phyloP scores from a whole-genome alignment of 768 basidiomycete species.

The Rickenella mellea region DNA sequence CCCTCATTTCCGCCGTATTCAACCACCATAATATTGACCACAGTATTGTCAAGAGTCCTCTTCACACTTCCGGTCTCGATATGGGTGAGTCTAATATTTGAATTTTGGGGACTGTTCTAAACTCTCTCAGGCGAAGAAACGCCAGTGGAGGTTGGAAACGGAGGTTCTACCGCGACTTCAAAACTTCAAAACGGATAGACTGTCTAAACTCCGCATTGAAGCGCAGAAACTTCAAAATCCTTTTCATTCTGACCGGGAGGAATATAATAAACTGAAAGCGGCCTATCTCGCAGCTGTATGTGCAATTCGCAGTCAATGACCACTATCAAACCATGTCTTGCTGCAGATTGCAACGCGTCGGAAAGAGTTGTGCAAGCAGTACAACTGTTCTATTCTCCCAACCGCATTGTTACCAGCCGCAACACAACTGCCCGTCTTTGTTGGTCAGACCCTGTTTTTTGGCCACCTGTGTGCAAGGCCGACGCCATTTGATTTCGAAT shows the following conservation, averaged over 20 bases:
- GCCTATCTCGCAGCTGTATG: slow-evolving; percentile 5
- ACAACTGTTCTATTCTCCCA: slow-evolving; percentile 46
- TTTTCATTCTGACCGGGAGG: too few relatives aligned
- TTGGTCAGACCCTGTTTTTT: slow-evolving; percentile 53
- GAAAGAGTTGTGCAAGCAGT: slow-evolving; percentile 48
- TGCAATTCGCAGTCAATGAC: too few relatives aligned
- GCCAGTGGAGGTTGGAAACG: slow-evolving; percentile 52
- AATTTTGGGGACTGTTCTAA: not conserved
- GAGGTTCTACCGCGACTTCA: slow-evolving; percentile 48
- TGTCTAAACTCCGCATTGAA: too few relatives aligned
- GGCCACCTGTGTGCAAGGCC: slow-evolving; percentile 46
- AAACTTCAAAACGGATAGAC: slow-evolving; percentile 34
- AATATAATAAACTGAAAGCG: too few relatives aligned
- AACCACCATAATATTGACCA: slow-evolving; percentile 62
- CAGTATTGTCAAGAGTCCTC: slow-evolving; percentile 48
- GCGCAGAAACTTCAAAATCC: too few relatives aligned
- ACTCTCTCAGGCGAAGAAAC: slow-evolving; percentile 44
- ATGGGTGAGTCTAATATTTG: slow-evolving; percentile 46
- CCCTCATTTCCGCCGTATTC: slow-evolving; percentile 62
- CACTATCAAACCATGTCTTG: slow-evolving; percentile 3
- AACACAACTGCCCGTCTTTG: slow-evolving; percentile 65
- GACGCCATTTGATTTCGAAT: slow-evolving; percentile 64
- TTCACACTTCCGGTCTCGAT: slow-evolving; percentile 60
- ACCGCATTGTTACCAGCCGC: slow-evolving; percentile 54
- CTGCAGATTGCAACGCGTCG: slow-evolving; percentile 41